These are phyloP conservation scores for Geoglossum cookeanum DNA, from an alignment of 2,329 filamentous ascomycete species.

Conservation along the genomic window DNA sequence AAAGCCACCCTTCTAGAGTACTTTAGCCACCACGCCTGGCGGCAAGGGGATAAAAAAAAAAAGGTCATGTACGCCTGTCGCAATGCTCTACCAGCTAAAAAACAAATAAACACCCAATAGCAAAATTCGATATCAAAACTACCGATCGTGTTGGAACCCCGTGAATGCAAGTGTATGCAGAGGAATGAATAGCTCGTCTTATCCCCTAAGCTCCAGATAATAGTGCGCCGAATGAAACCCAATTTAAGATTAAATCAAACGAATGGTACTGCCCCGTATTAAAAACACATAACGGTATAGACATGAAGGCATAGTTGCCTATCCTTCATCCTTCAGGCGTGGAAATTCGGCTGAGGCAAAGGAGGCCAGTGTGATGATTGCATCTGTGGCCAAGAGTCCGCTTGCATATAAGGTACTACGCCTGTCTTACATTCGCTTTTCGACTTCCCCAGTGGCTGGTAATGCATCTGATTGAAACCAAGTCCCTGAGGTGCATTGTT, in stretches of 20 bases:
- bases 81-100: neutral
- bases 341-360: conserved; percentile 18
- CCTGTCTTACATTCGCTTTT: conserved; percentile 46
- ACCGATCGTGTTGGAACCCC: neutral
- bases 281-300: neutral
- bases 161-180: neutral
- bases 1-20: neutral
- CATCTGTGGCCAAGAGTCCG: conserved; percentile 19
- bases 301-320: neutral
- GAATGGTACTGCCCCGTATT: neutral
- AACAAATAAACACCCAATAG: neutral
- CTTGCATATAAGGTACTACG: conserved; percentile 39
- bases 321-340: conserved; percentile 4
- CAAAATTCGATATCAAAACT: neutral
- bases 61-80: neutral
- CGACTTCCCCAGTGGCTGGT: conserved; percentile 55
- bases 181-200: neutral
- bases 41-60: neutral
- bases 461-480: conserved; percentile 58
- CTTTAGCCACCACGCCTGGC: neutral
- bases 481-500: conserved; percentile 50
- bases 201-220: neutral
- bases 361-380: conserved; percentile 12
- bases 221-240: neutral
- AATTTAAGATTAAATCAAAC: neutral